Conservation (phyloP, 371 early-diverging fungal genomes). For the Syncephalastrum racemosum region DNA sequence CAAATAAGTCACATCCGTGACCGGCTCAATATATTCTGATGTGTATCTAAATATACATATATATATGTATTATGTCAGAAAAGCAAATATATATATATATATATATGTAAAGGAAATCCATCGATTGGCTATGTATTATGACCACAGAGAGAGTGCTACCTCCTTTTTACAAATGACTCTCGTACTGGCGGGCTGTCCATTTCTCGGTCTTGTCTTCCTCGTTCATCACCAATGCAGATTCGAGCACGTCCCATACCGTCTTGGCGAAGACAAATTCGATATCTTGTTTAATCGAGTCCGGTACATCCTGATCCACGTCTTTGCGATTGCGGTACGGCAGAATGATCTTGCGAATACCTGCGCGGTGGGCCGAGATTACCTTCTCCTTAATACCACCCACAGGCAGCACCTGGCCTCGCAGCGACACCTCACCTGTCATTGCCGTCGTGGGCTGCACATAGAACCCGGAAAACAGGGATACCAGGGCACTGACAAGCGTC, state of each 20-base stretch:
- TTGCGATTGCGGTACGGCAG: constrained; percentile 53
- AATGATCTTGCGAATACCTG: constrained; percentile 64
- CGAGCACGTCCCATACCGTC: constrained; percentile 64
- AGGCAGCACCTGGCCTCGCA: constrained; percentile 78
- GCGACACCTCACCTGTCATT: constrained; percentile 87
- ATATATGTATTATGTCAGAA: too few species aligned
- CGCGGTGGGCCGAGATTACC: constrained; percentile 79
- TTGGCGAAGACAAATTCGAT: constrained; percentile 70
- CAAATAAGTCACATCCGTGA: constrained; percentile 56
- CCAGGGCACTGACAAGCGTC: constrained; percentile 73
- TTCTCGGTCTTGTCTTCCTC: constrained; percentile 2
- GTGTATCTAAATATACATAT: too few species aligned
- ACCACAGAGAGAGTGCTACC: not conserved
- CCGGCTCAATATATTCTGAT: not conserved
- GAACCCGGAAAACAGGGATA: constrained; percentile 68
- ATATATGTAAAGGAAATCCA: too few species aligned
- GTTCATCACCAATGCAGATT: constrained; percentile 47
- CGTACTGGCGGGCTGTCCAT: constrained; percentile 9
- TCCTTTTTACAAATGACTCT: constrained; percentile 17
- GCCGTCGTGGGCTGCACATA: constrained; percentile 58
- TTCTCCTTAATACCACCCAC: constrained; percentile 91
- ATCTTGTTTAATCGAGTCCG: constrained; percentile 55
- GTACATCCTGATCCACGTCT: constrained; percentile 63
- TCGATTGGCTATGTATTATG: not conserved
- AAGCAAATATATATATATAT: too few species aligned